Evolutionary conservation across 306 rosid genomes (phyloP), one percentile per base, ranked within the genome.

Genomic region (Carpinus viminea): DNA sequence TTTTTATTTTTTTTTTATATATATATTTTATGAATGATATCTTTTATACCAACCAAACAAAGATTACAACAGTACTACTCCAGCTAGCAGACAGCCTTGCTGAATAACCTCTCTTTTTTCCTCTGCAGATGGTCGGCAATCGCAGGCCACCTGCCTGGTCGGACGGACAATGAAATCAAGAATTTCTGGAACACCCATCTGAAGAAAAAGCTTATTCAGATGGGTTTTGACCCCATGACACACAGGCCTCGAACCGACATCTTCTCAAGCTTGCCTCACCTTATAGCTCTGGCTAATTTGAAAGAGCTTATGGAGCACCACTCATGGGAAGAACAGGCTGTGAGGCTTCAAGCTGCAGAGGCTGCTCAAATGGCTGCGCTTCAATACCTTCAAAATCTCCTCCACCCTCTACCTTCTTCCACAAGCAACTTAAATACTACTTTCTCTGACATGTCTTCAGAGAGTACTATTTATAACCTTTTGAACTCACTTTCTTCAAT

Each of bases 201-300:
- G 71, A 89, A 86, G 84, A 89, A 86, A 61, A 89, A 89, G 81
- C 87, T 89, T 15, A 89, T 89, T 75, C 92, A 86, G 68, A 89
- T 86, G 92, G 92, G 92, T 13, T 86, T 75, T 73, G 92, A 89
- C 73, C 92, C 92, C 18, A 89, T 89, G 88, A 89, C 92, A 7
- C 92, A 89, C 68, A 82, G 84, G 43, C 92, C 92, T 13, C 77
- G 96, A 59, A 84, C 86, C 0, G 93, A 93, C 43, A 83, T 93
- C 74, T 86, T 90, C 71, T 83, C 96, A 2, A 86, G 87, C 73
- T 80, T 93, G 73, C 86, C 93, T 73, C 87, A 88, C 69, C 90
- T 93, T 64, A 48, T 93, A 53, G 93, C 93, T 36, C 72, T 93
- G 54, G 93, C 91, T 4, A 90, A 85, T 77, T 83, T 92, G 31